phyloP scores from a whole-genome alignment of 257 asterid genomes.

The Solanum lycopersicoides region DNA sequence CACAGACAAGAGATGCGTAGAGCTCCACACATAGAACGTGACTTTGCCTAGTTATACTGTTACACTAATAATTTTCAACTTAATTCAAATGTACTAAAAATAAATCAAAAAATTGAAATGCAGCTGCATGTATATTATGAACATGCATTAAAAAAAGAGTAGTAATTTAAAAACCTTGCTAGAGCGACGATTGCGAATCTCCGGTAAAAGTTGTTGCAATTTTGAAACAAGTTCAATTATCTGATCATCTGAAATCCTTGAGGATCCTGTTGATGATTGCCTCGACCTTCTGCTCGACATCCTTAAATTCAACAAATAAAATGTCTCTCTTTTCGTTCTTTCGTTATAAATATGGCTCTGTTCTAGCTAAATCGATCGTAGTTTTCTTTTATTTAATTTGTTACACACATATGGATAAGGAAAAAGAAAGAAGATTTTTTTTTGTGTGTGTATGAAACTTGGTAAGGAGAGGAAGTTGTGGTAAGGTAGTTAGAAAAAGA shows the following conservation, averaged over 20 bases:
- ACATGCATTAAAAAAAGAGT: background rate
- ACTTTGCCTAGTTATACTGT: background rate
- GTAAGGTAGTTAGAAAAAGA: slow-evolving; percentile 7
- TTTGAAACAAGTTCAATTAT: slow-evolving; percentile 35
- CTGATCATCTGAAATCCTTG: slow-evolving; percentile 34
- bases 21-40: background rate
- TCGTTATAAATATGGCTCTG: background rate
- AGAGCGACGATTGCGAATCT: slow-evolving; percentile 28
- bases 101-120: background rate
- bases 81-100: background rate
- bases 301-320: background rate
- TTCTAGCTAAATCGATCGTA: background rate
- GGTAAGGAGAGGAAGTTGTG: background rate
- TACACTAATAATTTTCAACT: background rate
- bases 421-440: background rate
- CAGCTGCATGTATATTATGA: background rate
- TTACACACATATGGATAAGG: background rate
- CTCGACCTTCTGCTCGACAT: slow-evolving; percentile 41
- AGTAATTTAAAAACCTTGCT: slow-evolving; percentile 15
- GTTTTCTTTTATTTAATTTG: background rate
- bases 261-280: slow-evolving; percentile 15
- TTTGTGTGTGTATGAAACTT: background rate
- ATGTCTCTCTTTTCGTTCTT: background rate
- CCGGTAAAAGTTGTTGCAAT: slow-evolving; percentile 35
- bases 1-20: background rate